phyloP scores from a whole-genome alignment of 129 eudicot genomes.

The Tagetes patula region DNA sequence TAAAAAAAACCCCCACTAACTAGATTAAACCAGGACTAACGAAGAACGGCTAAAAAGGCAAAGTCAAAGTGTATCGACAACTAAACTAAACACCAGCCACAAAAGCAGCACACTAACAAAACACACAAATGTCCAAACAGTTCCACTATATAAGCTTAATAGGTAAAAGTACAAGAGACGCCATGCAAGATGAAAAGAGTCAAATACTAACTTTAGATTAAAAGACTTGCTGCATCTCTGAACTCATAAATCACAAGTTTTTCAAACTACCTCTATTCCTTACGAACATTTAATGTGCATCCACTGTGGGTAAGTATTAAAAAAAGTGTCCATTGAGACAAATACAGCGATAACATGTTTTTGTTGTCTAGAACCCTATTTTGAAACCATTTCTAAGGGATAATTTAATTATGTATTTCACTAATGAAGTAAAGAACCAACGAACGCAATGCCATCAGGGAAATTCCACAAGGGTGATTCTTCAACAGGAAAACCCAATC shows the following conservation, averaged over 20 bases:
- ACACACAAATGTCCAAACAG: conserved; percentile 18
- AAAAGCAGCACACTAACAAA: conserved; percentile 22
- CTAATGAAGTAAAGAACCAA: not conserved
- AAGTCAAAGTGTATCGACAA: conserved; percentile 9
- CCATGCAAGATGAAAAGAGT: conserved; percentile 4
- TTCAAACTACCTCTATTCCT: not conserved
- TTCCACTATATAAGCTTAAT: conserved; percentile 12
- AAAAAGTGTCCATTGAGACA: not conserved
- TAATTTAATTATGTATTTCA: not conserved
- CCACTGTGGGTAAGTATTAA: not conserved
- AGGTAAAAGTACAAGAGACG: conserved; percentile 5
- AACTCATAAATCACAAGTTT: not conserved
- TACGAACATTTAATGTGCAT: conserved; percentile 14
- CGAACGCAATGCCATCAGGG: not conserved
- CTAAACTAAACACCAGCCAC: conserved; percentile 24
- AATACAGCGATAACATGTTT: not conserved
- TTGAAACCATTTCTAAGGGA: not conserved
- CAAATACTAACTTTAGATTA: not conserved
- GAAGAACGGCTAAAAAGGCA: conserved; percentile 17
- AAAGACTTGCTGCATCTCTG: not conserved
- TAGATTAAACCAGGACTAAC: conserved; percentile 19
- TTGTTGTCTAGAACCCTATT: not conserved
- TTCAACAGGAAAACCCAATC: conserved; percentile 9
- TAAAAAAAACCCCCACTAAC: conserved; percentile 19
- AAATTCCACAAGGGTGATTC: conserved; percentile 6